Conservation (phyloP, 1,284 basidiomycete species). For the Ganoderma lucidum region DNA sequence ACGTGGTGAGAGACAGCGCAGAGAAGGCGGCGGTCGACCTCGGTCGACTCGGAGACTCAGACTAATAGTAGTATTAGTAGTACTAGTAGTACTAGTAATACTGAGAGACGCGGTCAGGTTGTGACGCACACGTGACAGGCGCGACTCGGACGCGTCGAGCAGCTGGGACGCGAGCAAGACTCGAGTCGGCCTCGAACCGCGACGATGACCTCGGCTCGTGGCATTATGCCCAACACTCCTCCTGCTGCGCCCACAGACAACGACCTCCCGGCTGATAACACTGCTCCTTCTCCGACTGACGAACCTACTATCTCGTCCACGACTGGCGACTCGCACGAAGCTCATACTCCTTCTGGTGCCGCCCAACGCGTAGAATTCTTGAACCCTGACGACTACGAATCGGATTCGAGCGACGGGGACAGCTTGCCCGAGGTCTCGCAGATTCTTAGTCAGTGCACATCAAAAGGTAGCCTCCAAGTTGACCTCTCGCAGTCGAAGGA, state of each 20-base stretch:
- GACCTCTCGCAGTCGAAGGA: not conserved
- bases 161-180: not conserved
- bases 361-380: not conserved
- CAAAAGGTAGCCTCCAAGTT: not conserved
- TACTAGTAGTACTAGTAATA: no score
- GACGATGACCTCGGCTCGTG: not conserved
- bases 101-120: no score
- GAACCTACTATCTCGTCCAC: not conserved
- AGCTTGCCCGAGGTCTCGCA: constrained; percentile 20
- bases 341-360: not conserved
- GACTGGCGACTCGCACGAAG: not conserved
- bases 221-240: not conserved
- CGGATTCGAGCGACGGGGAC: constrained; percentile 11
- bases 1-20: no score
- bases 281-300: not conserved
- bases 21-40: no score
- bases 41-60: no score
- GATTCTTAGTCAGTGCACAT: constrained; percentile 12
- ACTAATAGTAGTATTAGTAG: no score
- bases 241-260: not conserved
- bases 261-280: not conserved
- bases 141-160: constrained; percentile 17
- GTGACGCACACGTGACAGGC: constrained; percentile 16
- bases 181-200: not conserved
- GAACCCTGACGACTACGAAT: constrained; percentile 3